These are phyloP conservation scores for Cadophora luteo-olivacea DNA, from an alignment of 2,329 filamentous ascomycete genomes.

Conservation along the genomic window DNA sequence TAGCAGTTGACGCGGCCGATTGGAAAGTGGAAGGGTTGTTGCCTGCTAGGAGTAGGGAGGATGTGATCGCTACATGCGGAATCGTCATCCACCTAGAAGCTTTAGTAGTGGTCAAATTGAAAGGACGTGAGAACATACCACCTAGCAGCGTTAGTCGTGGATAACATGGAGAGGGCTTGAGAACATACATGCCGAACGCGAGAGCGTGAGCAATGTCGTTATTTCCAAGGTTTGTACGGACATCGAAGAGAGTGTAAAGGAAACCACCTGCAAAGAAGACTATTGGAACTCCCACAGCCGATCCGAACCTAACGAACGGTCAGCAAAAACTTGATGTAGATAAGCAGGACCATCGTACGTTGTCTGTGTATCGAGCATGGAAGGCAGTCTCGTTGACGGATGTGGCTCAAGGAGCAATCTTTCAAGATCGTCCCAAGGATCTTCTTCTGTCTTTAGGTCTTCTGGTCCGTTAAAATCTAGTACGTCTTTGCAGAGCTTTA, in stretches of 20 bases:
- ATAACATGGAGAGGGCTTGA: background rate
- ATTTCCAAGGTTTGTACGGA: conserved; percentile 24
- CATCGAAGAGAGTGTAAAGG: conserved; percentile 26
- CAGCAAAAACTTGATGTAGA: background rate
- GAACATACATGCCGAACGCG: conserved; percentile 26
- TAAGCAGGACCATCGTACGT: background rate
- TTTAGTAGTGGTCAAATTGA: too few species aligned
- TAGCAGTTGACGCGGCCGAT: background rate
- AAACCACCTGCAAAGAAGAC: conserved; percentile 37
- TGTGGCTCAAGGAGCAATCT: conserved; percentile 11
- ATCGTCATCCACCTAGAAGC: conserved; percentile 31
- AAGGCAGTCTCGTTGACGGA: conserved; percentile 6
- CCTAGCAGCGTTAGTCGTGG: background rate
- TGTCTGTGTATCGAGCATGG: conserved; percentile 9
- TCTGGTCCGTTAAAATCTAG: background rate
- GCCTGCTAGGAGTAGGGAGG: conserved; percentile 25
- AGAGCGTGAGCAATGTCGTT: conserved; percentile 32
- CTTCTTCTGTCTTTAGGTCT: background rate
- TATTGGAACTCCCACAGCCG: conserved; percentile 34
- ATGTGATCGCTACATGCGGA: conserved; percentile 30
- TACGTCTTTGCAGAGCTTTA: background rate
- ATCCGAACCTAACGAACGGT: conserved; percentile 23
- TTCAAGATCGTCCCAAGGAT: conserved; percentile 11
- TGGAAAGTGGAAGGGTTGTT: conserved; percentile 30
- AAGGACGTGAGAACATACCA: too few species aligned